Percentiles rank a stretch among this genome's conserved stretches.
phyloP scores from a whole-genome alignment of 116 monocot genomes.

The Iris pallida region DNA sequence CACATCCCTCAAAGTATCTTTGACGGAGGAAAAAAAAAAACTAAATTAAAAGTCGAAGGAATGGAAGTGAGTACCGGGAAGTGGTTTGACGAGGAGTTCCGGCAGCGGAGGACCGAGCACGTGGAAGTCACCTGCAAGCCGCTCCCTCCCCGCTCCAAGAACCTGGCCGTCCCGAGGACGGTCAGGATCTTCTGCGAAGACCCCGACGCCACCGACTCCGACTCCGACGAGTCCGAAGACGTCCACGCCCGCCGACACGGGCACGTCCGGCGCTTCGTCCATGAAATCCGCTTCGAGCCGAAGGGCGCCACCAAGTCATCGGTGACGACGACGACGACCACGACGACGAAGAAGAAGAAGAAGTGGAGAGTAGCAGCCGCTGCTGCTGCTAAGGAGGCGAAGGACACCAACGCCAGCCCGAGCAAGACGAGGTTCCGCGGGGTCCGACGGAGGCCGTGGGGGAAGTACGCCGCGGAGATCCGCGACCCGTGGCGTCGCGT shows the following conservation, averaged over 20 bases:
- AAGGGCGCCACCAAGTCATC: neutral
- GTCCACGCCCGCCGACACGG: neutral
- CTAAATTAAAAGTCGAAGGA: no score
- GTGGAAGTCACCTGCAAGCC: constrained; percentile 19
- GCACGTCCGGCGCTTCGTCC: constrained; percentile 40
- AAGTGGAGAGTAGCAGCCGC: neutral
- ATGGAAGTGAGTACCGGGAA: neutral
- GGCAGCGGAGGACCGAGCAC: neutral
- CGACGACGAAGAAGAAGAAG: constrained; percentile 15
- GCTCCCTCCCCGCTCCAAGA: neutral
- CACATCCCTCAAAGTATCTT: no score
- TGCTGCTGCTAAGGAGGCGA: neutral
- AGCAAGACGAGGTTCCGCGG: constrained; percentile 46
- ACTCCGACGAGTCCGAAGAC: constrained; percentile 14
- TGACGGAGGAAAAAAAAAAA: no score
- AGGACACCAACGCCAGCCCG: no score
- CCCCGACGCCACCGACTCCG: constrained; percentile 72
- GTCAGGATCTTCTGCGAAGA: constrained; percentile 45
- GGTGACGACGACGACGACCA: neutral
- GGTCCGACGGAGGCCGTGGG: constrained; percentile 72
- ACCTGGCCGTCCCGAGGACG: constrained; percentile 4
- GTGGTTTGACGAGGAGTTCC: neutral
- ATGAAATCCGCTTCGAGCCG: constrained; percentile 45
- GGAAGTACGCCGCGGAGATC: constrained; percentile 86
- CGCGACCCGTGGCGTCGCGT: constrained; percentile 58